Evolutionary conservation across 768 basidiomycete genomes (phyloP), one percentile per base, ranked within the genome.

Genomic region (Asterophora lycoperdoides): DNA sequence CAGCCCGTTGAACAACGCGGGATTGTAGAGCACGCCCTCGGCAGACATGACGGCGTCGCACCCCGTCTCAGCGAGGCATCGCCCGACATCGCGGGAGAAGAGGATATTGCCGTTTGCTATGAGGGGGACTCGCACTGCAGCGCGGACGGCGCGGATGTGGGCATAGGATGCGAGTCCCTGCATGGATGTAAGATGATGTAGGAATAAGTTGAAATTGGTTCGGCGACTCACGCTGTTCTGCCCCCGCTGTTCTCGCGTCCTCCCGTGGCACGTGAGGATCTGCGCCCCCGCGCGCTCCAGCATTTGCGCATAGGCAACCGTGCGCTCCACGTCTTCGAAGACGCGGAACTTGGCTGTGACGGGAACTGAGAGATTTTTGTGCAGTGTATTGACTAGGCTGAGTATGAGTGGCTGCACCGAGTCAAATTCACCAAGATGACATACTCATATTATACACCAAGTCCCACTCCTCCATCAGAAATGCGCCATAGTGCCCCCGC

Each of bases 81-180:
- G 70, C 43, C 77, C 74, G 40, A 97, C 79, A 65, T 98, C 94
- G n/a, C 81, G 76, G 37, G 86, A 78, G 64, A 84, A 91, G 10
- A 97, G 81, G 51, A 97, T 81, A 64, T 97, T 98, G 23, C 96
- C 96, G 65, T 99, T 99, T 0, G 95, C 94, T 63, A 99, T 90
- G 4, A 99, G 93, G 3, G 94, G 95, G 0, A 99, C 80, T 0
- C 80, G 81, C 32, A 98, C 90, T 1, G 90, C 89, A 56, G 87
- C 66, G 64, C 94, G 96, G 57, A 99, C 93, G 0, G 91, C 89
- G 7, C 78, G 79, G 60, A 99, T 97, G 66, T 96, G 86, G 19
- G 70, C 71, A 88, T 89, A 96, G 58, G 91, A 89, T 5, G 93
- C 93, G 9, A 94, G 65, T 14, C 93, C 93, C 84, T 88, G 56